Evolutionary conservation across 2,329 filamentous ascomycete species (phyloP).

Genomic region (Zelopaecilomyces penicillatus): DNA sequence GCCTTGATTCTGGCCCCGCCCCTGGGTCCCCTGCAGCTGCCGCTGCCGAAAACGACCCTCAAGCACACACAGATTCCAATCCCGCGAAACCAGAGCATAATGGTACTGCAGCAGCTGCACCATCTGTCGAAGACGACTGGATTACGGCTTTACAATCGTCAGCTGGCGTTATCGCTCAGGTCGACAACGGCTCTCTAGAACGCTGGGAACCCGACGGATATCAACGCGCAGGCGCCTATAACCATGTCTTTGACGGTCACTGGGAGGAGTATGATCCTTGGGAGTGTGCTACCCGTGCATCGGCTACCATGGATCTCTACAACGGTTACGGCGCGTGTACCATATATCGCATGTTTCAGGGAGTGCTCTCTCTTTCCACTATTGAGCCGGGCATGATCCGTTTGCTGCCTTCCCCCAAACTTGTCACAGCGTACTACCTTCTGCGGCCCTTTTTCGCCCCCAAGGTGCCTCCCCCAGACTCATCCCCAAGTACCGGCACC

Average conservation of each 20-base stretch:
- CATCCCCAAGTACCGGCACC: slow-evolving; percentile 19
- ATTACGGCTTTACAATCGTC: slow-evolving; percentile 34
- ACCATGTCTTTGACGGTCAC: slow-evolving; percentile 42
- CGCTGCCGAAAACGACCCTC: background rate
- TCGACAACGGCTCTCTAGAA: slow-evolving; percentile 63
- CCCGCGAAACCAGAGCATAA: slow-evolving; percentile 7
- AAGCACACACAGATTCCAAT: slow-evolving; percentile 16
- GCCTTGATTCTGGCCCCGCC: slow-evolving; percentile 12
- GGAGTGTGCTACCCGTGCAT: slow-evolving; percentile 44
- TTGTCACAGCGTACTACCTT: slow-evolving; percentile 69
- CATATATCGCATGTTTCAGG: slow-evolving; percentile 53
- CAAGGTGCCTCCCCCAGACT: slow-evolving; percentile 32
- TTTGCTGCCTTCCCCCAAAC: slow-evolving; percentile 62
- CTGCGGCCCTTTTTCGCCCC: slow-evolving; percentile 50
- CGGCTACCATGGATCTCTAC: slow-evolving; percentile 47
- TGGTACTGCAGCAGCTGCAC: too few species aligned
- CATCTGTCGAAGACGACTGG: slow-evolving; percentile 23
- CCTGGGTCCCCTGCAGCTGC: slow-evolving; percentile 21
- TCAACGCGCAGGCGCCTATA: slow-evolving; percentile 47
- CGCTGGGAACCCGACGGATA: slow-evolving; percentile 65
- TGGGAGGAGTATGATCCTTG: slow-evolving; percentile 51
- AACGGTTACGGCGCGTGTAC: slow-evolving; percentile 49
- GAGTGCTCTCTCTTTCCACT: slow-evolving; percentile 29
- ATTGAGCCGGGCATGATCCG: slow-evolving; percentile 62
- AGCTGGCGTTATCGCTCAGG: slow-evolving; percentile 51